Evolutionary conservation across 1,284 basidiomycete species (phyloP), one percentile per base, ranked within the genome.

Genomic region (Leccinum variabile): DNA sequence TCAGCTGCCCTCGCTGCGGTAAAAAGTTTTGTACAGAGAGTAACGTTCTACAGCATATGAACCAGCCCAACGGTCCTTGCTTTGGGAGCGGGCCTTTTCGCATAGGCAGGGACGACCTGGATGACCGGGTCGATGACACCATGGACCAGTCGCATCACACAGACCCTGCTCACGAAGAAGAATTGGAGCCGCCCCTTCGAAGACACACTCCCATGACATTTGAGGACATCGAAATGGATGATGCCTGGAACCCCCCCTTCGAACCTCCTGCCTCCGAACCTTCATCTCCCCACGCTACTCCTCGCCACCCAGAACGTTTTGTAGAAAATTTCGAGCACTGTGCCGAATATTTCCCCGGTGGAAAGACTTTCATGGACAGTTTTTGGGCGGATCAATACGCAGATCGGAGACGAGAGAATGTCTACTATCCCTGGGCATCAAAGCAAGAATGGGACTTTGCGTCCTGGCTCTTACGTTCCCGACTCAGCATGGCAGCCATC

Each of bases 361-460:
- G 52, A 39, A 39, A 39, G 39, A 39, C 61, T 2, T 60, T 62
- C 9, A 55, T 60, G 59, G n/a, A 25, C 7, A n/a, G 16, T 10
- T 61, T 62, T 28, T 10, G 30, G 33, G 28, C 30, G 8, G 54
- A 61, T 39, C 25, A 61, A 14, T 62, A 61, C n/a, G 28, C 8
- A 18, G 32, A 59, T 2, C 32, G 52, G 5, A 58, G 46, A 54
- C 22, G 18, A 49, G 46, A 49, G 3, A 59, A 54, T 9, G 16
- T 54, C 28, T 59, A n/a, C 16, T 59, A 54, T 28, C 46, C 22
- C 37, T 49, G 18, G 22, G 49, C 22, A 5, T 54, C 14, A 3
- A 54, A 59, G 28, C 18, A 39, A 16, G 57, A 59, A 11, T 59
- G 57, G 57, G 33, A 13, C 18, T 37, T 58, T 7, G 22, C 18